A percentile compares a stretch with the other conserved stretches of the same genome.
Conservation (phyloP, 2,329 filamentous ascomycete species). For the Stromatinia cepivora region DNA sequence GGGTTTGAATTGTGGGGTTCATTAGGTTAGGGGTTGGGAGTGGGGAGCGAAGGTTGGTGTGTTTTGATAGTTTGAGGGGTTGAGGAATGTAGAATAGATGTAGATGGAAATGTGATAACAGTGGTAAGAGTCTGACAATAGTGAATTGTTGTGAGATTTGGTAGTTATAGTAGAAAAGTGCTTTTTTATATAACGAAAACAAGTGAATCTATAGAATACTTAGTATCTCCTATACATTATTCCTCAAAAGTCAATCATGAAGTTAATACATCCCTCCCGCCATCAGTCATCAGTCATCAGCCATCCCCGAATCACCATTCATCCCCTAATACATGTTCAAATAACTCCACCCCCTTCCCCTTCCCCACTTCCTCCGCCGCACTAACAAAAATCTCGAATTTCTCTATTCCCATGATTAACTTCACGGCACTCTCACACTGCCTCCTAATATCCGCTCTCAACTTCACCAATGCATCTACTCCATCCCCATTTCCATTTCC, state of each 20-base stretch:
- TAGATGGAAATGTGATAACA: too few relatives aligned
- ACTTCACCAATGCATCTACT: neutral
- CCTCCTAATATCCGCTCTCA: neutral
- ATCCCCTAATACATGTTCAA: neutral
- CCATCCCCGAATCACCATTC: neutral
- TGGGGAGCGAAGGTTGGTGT: too few relatives aligned
- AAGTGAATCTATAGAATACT: neutral
- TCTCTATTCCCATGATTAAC: neutral
- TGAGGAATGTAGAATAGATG: too few relatives aligned
- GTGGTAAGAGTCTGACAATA: too few relatives aligned
- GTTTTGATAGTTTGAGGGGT: too few relatives aligned
- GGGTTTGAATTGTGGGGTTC: too few relatives aligned
- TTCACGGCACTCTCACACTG: slow-evolving; percentile 1
- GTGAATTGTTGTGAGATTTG: too few relatives aligned
- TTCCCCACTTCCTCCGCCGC: neutral
- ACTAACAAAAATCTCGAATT: slow-evolving; percentile 1
- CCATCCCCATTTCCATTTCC: neutral
- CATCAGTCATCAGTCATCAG: neutral
- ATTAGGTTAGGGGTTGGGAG: too few relatives aligned
- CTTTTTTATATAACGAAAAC: neutral
- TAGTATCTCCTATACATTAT: neutral
- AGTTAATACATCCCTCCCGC: neutral
- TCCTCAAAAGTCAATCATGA: neutral
- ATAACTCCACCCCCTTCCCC: neutral
- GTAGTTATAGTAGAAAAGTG: neutral